These are phyloP conservation scores for Dryadomyces quercus-mongolicae DNA, from an alignment of 2,329 filamentous ascomycete genomes.

Conservation along the genomic window DNA sequence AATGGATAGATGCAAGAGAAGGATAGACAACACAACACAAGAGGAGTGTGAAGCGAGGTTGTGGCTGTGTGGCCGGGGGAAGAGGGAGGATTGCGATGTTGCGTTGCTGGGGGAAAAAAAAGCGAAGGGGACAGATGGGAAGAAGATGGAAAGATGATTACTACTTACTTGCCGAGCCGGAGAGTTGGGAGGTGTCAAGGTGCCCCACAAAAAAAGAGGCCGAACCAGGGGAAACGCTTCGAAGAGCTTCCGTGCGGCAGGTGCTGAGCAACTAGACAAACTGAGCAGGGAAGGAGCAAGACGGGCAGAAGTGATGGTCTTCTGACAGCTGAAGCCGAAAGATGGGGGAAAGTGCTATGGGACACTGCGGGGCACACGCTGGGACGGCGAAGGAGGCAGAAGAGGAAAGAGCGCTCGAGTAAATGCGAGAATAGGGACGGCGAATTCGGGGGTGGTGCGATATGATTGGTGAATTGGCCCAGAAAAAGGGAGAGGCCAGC, in stretches of 20 bases:
- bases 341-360: neutral
- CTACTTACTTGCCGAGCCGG: neutral
- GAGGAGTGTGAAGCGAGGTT: no score
- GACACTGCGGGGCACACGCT: conserved; percentile 1
- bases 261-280: neutral
- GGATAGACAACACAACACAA: neutral
- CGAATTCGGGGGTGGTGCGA: neutral
- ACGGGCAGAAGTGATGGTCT: neutral
- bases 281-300: neutral
- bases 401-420: neutral
- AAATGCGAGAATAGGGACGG: neutral
- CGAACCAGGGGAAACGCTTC: neutral
- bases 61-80: no score
- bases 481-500: neutral
- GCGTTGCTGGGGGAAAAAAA: neutral
- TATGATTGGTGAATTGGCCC: conserved; percentile 1
- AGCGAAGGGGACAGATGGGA: neutral
- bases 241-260: neutral
- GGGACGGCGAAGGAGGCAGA: neutral
- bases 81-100: neutral
- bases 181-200: neutral
- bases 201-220: conserved; percentile 2
- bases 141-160: neutral
- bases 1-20: neutral
- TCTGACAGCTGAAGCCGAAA: neutral